Evolutionary conservation across 1,284 basidiomycete genomes (phyloP).

Genomic region (Heterobasidion occidentale): DNA sequence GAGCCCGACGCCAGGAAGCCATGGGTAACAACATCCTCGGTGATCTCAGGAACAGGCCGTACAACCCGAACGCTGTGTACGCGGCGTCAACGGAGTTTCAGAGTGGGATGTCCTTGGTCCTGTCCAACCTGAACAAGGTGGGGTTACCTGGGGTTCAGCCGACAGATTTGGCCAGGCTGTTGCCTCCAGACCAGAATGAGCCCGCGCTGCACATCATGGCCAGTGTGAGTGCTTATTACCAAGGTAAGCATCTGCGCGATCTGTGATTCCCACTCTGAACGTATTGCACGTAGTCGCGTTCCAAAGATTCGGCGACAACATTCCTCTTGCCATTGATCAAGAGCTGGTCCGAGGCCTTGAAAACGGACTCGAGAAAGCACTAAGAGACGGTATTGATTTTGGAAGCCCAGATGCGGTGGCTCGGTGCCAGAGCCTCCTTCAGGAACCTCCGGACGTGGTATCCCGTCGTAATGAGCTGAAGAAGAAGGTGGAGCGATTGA

Average conservation of each 20-base stretch:
- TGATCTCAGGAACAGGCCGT: too few species aligned
- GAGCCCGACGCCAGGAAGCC: constrained; percentile 9
- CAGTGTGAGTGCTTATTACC: constrained; percentile 64
- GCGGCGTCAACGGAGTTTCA: background rate
- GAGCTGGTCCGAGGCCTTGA: constrained; percentile 42
- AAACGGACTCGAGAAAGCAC: constrained; percentile 32
- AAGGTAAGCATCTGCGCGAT: constrained; percentile 32
- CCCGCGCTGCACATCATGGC: constrained; percentile 60
- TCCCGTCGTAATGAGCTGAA: constrained; percentile 38
- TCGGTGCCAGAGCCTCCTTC: constrained; percentile 44
- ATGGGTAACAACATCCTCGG: constrained; percentile 8
- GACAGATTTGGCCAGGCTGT: constrained; percentile 41
- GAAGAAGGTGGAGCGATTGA: constrained; percentile 46
- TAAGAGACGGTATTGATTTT: constrained; percentile 38
- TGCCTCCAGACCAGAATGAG: constrained; percentile 45
- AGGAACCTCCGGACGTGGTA: constrained; percentile 42
- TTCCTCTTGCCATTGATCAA: constrained; percentile 57
- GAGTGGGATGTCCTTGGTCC: constrained; percentile 14
- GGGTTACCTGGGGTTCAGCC: constrained; percentile 34
- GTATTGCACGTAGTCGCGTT: constrained; percentile 42
- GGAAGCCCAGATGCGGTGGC: constrained; percentile 35
- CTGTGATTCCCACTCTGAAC: background rate
- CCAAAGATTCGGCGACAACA: constrained; percentile 58
- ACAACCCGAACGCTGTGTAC: too few species aligned
- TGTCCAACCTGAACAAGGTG: constrained; percentile 34